phyloP scores from a whole-genome alignment of 2,329 filamentous ascomycete species.

The Fusarium pininemorale region DNA sequence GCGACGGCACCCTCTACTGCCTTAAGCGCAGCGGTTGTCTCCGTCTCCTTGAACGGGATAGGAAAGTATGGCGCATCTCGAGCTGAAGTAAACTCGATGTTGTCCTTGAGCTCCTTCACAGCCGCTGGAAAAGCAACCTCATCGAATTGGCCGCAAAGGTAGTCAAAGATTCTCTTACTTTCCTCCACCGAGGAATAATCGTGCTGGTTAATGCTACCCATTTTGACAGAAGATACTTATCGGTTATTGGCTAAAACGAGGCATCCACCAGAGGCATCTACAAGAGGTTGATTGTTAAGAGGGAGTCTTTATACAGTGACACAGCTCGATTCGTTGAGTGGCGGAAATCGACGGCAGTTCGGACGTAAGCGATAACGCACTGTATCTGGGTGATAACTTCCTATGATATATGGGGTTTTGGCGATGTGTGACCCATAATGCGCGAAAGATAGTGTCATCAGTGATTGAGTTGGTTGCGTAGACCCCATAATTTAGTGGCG shows the following conservation, averaged over 20 bases:
- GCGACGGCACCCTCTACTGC: conserved; percentile 52
- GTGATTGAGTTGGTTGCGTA: neutral
- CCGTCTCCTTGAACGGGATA: conserved; percentile 59
- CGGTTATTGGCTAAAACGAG: neutral
- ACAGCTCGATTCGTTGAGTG: neutral
- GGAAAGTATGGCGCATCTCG: conserved; percentile 55
- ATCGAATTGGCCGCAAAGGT: conserved; percentile 40
- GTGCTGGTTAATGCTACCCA: conserved; percentile 22
- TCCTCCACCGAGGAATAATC: conserved; percentile 36
- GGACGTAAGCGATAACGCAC: neutral
- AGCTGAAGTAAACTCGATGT: conserved; percentile 47
- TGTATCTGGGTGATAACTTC: neutral
- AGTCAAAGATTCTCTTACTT: conserved; percentile 33
- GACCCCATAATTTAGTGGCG: conserved; percentile 3
- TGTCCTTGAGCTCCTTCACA: conserved; percentile 34
- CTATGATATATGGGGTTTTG: neutral
- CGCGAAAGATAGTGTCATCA: neutral
- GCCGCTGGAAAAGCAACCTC: conserved; percentile 42
- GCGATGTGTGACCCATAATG: neutral
- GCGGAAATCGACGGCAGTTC: conserved; percentile 6
- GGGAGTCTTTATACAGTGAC: conserved; percentile 19
- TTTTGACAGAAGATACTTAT: neutral
- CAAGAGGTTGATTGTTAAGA: neutral
- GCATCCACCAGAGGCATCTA: neutral
- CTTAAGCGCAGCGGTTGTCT: conserved; percentile 55